A percentile compares a stretch with the other conserved stretches of the same genome.
phyloP scores from a whole-genome alignment of 2,329 filamentous ascomycete species.

The Hymenoscyphus repandus region DNA sequence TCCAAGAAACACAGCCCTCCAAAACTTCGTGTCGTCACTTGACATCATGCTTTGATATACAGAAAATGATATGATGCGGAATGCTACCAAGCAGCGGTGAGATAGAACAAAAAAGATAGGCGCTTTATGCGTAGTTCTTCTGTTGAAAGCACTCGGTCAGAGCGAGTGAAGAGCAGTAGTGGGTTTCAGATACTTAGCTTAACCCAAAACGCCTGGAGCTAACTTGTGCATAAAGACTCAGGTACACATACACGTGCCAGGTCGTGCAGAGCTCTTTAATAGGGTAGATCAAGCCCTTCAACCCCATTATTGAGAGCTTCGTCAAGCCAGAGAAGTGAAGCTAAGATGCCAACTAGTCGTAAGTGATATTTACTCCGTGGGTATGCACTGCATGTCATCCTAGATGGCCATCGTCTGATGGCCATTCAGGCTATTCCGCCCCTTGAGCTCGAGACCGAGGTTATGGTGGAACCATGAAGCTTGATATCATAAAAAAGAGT shows the following conservation, averaged over 20 bases:
- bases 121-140: too few relatives aligned
- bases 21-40: too few relatives aligned
- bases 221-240: neutral
- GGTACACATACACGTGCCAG: slow-evolving; percentile 5
- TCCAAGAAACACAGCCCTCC: neutral
- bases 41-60: neutral
- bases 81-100: too few relatives aligned
- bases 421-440: slow-evolving; percentile 12
- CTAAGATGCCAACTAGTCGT: neutral
- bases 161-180: neutral
- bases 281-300: neutral
- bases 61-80: too few relatives aligned
- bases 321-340: neutral
- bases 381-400: slow-evolving; percentile 10
- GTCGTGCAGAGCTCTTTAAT: too few relatives aligned
- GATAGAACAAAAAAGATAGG: too few relatives aligned
- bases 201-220: neutral
- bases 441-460: neutral
- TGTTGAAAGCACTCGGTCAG: neutral
- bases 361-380: slow-evolving; percentile 5
- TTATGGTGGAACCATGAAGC: neutral
- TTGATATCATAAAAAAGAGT: neutral
- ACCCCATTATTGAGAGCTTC: neutral
- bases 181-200: slow-evolving; percentile 3
- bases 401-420: too few relatives aligned